Evolutionary conservation across 495 filamentous ascomycete genomes (phyloP).

Genomic region (Antarctomyces pellizariae): DNA sequence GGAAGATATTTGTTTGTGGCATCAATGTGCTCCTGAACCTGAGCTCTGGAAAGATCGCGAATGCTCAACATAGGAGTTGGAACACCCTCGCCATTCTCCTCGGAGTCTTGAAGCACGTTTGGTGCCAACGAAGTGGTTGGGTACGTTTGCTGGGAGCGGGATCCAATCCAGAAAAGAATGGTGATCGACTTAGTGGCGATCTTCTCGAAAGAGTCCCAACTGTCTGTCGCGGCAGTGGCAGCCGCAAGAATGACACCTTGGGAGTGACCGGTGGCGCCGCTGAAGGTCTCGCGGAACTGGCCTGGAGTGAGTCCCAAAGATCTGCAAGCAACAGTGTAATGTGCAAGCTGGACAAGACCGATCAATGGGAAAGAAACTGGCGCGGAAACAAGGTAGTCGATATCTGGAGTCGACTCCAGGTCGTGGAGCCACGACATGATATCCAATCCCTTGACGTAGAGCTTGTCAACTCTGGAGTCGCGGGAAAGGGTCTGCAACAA

Average conservation of each 20-base stretch:
- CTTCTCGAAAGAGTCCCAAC: constrained; percentile 74
- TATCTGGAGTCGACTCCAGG: constrained; percentile 71
- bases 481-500: constrained; percentile 65
- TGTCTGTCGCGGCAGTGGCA: constrained; percentile 66
- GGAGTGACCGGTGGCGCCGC: constrained; percentile 86
- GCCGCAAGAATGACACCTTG: constrained; percentile 89
- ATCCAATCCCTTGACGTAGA: constrained; percentile 89
- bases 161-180: constrained; percentile 97
- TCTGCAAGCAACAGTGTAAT: constrained; percentile 83
- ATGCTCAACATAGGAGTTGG: constrained; percentile 97
- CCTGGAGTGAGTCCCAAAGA: constrained; percentile 71
- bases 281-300: constrained; percentile 54
- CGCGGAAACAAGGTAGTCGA: constrained; percentile 87
- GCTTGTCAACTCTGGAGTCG: constrained; percentile 71
- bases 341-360: constrained; percentile 79
- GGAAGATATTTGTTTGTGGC: constrained; percentile 91
- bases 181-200: constrained; percentile 56
- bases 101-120: constrained; percentile 72
- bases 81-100: constrained; percentile 77
- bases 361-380: constrained; percentile 95
- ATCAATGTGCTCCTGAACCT: constrained; percentile 86
- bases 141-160: constrained; percentile 95
- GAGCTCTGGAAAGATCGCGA: constrained; percentile 60
- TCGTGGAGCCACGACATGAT: constrained; percentile 79
- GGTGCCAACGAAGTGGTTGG: constrained; percentile 87